These are phyloP conservation scores for Cladorrhinum sp. DNA, from an alignment of 2,329 filamentous ascomycete genomes.

Conservation along the genomic window DNA sequence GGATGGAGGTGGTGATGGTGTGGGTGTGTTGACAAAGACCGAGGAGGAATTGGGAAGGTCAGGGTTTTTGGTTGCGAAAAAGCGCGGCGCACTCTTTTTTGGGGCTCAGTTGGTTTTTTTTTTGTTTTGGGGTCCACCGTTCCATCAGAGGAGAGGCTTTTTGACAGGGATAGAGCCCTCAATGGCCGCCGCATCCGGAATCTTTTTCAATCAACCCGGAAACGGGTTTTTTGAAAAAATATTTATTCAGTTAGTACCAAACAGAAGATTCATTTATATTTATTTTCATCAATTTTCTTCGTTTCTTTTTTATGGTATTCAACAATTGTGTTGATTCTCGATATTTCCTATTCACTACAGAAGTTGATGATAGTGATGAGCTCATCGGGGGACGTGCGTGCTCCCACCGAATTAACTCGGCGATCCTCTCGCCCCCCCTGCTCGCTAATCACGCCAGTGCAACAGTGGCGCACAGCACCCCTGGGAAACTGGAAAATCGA, in stretches of 20 bases:
- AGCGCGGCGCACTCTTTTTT: conserved; percentile 19
- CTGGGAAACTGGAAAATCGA: too few relatives aligned
- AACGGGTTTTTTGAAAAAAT: not conserved
- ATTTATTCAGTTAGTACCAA: too few relatives aligned
- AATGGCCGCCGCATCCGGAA: conserved; percentile 23
- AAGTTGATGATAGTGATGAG: conserved; percentile 10
- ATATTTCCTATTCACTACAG: not conserved
- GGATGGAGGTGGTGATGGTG: not conserved
- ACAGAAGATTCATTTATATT: not conserved
- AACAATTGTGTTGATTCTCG: too few relatives aligned
- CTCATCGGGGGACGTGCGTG: conserved; percentile 10
- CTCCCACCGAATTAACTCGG: conserved; percentile 14
- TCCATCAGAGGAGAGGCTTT: not conserved
- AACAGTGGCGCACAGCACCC: conserved; percentile 4
- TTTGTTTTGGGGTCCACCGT: conserved; percentile 16
- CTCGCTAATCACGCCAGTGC: conserved; percentile 3
- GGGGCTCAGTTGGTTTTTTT: conserved; percentile 13
- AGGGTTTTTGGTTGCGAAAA: conserved; percentile 11
- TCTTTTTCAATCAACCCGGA: not conserved
- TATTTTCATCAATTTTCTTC: not conserved
- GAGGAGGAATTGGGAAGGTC: not conserved
- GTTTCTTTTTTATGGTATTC: not conserved
- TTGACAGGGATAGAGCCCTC: conserved; percentile 15
- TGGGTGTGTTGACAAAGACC: conserved; percentile 11
- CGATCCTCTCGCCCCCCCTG: conserved; percentile 10